Conservation (phyloP, 805 yeast species). For the Torulaspora microellipsoides region DNA sequence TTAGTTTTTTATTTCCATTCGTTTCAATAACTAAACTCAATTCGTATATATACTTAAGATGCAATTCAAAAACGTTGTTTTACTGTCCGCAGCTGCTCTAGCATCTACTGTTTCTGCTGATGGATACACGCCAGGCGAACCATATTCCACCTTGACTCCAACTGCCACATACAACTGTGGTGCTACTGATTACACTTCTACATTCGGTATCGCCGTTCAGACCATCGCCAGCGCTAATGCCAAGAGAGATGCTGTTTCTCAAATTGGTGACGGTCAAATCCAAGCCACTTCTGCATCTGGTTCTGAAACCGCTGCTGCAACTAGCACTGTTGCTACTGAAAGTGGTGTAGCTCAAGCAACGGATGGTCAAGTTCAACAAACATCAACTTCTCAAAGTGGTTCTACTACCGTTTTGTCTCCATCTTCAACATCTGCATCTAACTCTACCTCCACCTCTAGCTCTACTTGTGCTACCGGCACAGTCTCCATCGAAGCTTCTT, state of each 20-base stretch:
- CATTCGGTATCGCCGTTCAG: constrained; percentile 66
- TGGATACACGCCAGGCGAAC: constrained; percentile 58
- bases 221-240: constrained; percentile 40
- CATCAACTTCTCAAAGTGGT: constrained; percentile 23
- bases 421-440: constrained; percentile 28
- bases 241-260: constrained; percentile 38
- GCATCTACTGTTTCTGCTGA: constrained; percentile 45
- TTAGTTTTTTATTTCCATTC: background rate
- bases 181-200: constrained; percentile 47
- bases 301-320: constrained; percentile 24
- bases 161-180: constrained; percentile 50
- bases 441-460: constrained; percentile 20
- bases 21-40: background rate
- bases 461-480: constrained; percentile 28
- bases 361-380: constrained; percentile 55
- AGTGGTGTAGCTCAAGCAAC: constrained; percentile 33
- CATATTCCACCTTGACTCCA: constrained; percentile 73
- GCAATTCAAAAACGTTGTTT: constrained; percentile 21
- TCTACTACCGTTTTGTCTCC: constrained; percentile 30
- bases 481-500: constrained; percentile 25
- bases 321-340: constrained; percentile 24
- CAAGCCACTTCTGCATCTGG: constrained; percentile 31
- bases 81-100: constrained; percentile 37
- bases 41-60: constrained; percentile 5
- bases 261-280: constrained; percentile 45